Evolutionary conservation across 2,329 filamentous ascomycete species (phyloP), one percentile per base, ranked within the genome.

Genomic region (Hypomyces perniciosus): DNA sequence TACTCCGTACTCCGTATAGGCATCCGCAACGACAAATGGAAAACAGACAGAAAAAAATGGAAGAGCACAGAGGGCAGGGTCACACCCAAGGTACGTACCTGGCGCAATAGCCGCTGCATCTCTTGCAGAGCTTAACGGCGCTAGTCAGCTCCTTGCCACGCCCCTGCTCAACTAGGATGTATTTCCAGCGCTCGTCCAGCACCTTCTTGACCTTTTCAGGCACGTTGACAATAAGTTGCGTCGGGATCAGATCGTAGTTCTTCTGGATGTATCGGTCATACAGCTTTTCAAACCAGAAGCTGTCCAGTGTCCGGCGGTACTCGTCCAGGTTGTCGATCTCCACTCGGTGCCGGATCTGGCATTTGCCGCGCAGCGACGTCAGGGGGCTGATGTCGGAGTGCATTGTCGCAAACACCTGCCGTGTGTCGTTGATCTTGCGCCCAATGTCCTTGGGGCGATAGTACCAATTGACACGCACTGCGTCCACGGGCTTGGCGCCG

Each of bases 231-330:
- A 99, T 93, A 63, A 88, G 84, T 54, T 80, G 82, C 10, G 91
- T 95, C 1, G 93, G 92, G 55, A 99, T 92, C 49, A 96, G 88
- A 62, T 99, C 93, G 77, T 97, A 97, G 70, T 92, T 91, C 56
- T 95, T 91, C 66, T 96, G 90, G 57, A 99, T 97, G 72, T 97
- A 99, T 53, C 93, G 88, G 72, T 99, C 93, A 69, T 95, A 97
- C 61, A 97, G 82, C 66, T 96, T 95, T 63, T 96, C 92, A 67
- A 89, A 99, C 88, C 91, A 99, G 68, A 99, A 99, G 59, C 80
- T 84, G 70, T 99, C 89, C 61, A 86, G 86, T 28, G 77, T 81
- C 67, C 88, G 92, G 65, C 91, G 88, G 67, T 91, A 96, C 47
- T 85, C 81, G 51, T 95, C 88, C 58, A 96, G 72, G 63, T 88